Base-by-base conservation (phyloP, 768 basidiomycete genomes). In the Leccinum rimulosum region DNA sequence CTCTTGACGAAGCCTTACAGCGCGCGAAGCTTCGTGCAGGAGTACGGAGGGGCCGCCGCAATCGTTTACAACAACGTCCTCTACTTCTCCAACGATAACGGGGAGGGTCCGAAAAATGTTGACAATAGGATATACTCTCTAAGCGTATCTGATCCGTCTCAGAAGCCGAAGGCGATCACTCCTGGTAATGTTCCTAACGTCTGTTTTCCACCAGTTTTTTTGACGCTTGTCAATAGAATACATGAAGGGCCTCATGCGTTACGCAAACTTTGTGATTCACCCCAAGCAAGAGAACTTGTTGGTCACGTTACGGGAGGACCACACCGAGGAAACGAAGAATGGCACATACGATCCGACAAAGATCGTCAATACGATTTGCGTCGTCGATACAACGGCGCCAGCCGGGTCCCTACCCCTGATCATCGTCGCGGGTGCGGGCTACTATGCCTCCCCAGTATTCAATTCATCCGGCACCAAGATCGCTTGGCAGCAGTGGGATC, bases 41-140 rank as follows among this genome's bases (percentile, higher is more conserved):
- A 88, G 70, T 90, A 89, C 57, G 89, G 89, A 0, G 89, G 89
- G 12, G 82, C 79, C 5, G 72, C 84, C 0, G 84, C 82, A 0
- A 76, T 80, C 6, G 82, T 81, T 2, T 72, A 80, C 60, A 72
- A 74, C 31, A 77, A 75, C 12, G 69, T 75, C 7, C 73, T 81
- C 31, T 84, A 84, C 70, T 90, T 88, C 71, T 85, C 84, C 3
- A 74, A 86, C 68, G 72, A 80, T 35, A 63, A 61, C 5, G 80
- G 35, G 1, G 15, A 52, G 17, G 3, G 45, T 4, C 12, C 43
- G 22, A 22, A 48, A 15, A 36, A 15, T 3, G 50, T 1, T 35
- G 50, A 85, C 69, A 79, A 79, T 2, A 72, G 80, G 7, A 76
- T 88, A 1, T 89, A 86, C 64, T 59, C 68, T 1, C 61, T 79